Evolutionary conservation across 2,329 filamentous ascomycete species (phyloP).

Genomic region (Penicillium crustosum): DNA sequence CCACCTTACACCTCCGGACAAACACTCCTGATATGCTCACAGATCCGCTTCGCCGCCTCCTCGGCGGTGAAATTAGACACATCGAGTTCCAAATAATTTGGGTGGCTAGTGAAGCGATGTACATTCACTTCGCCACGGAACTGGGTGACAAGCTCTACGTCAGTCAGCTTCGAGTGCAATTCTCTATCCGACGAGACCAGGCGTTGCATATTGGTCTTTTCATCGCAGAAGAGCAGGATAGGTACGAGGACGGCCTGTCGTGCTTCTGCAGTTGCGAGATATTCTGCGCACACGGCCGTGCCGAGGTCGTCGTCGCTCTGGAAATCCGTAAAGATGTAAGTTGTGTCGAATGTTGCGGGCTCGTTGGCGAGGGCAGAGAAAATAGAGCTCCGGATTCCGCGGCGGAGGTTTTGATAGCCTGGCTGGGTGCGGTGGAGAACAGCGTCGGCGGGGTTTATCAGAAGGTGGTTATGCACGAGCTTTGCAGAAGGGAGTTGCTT

Average conservation of each 20-base stretch:
- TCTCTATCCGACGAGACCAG: neutral
- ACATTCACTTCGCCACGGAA: neutral
- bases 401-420: neutral
- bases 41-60: neutral
- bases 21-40: neutral
- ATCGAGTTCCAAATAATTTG: neutral
- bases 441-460: neutral
- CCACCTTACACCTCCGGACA: neutral
- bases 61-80: neutral
- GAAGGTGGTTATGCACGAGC: neutral
- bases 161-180: neutral
- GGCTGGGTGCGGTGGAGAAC: neutral
- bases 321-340: neutral
- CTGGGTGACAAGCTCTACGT: neutral
- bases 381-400: neutral
- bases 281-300: neutral
- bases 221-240: neutral
- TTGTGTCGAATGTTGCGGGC: neutral
- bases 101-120: neutral
- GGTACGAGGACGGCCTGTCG: neutral
- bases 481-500: neutral
- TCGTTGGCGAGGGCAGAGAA: neutral
- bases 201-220: neutral
- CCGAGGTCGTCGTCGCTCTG: neutral
- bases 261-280: neutral